phyloP scores from a whole-genome alignment of 805 yeast genomes.

The Yamadazyma scolyti region DNA sequence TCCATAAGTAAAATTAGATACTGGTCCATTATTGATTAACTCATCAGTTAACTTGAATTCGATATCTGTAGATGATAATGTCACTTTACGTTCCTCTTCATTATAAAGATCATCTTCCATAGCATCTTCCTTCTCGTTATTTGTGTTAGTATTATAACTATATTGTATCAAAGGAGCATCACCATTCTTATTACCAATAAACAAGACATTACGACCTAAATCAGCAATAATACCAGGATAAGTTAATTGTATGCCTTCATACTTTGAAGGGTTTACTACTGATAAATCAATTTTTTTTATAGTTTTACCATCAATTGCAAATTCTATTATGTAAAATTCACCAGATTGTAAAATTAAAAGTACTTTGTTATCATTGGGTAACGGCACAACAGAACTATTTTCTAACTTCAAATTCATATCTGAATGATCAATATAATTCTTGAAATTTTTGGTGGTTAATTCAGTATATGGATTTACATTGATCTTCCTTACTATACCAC shows the following conservation, averaged over 20 bases:
- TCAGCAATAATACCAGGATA: slow-evolving; percentile 40
- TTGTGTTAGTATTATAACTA: slow-evolving; percentile 15
- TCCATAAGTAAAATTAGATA: slow-evolving; percentile 65
- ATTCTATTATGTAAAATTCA: slow-evolving; percentile 29
- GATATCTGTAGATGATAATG: slow-evolving; percentile 10
- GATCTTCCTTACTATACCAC: slow-evolving; percentile 63
- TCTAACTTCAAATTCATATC: slow-evolving; percentile 54
- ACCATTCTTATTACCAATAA: slow-evolving; percentile 59
- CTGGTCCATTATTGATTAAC: slow-evolving; percentile 68
- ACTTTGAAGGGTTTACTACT: slow-evolving; percentile 17
- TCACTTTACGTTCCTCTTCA: slow-evolving; percentile 33
- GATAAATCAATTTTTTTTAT: slow-evolving; percentile 33
- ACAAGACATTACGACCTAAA: slow-evolving; percentile 43
- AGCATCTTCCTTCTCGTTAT: slow-evolving; percentile 16
- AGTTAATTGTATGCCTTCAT: slow-evolving; percentile 31
- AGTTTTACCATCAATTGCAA: slow-evolving; percentile 41
- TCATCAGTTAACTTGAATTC: slow-evolving; percentile 48
- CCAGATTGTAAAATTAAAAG: slow-evolving; percentile 31
- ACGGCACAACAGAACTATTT: slow-evolving; percentile 35
- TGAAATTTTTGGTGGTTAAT: slow-evolving; percentile 29
- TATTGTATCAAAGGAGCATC: slow-evolving; percentile 52
- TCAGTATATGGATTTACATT: slow-evolving; percentile 57
- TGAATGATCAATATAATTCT: slow-evolving; percentile 44
- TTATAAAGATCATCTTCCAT: slow-evolving; percentile 40
- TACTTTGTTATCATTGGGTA: slow-evolving; percentile 34